Evolutionary conservation across 1,284 basidiomycete species (phyloP).

Genomic region (Pterula multifida): DNA sequence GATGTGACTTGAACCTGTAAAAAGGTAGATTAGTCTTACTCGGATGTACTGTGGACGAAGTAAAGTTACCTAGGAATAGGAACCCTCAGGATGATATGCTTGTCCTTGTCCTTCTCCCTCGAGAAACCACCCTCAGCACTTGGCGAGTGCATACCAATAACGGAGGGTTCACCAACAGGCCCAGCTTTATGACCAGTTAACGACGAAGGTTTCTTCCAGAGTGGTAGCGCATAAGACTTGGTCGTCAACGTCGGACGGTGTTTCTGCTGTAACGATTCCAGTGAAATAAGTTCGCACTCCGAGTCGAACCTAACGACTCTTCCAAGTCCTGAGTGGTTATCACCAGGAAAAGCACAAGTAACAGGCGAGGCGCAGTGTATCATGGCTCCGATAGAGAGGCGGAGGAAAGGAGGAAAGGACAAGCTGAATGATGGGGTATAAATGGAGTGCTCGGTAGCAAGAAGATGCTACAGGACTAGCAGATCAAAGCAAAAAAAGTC

Average conservation of each 20-base stretch:
- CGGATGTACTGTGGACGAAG: not conserved
- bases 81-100: not conserved
- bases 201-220: not conserved
- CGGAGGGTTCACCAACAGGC: not conserved
- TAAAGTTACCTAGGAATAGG: not conserved
- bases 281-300: not conserved
- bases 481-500: not conserved
- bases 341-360: not conserved
- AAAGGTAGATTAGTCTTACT: not conserved
- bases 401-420: not conserved
- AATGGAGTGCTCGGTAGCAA: not conserved
- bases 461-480: no score
- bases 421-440: not conserved
- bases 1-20: not conserved
- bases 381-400: not conserved
- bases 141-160: not conserved
- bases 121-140: not conserved
- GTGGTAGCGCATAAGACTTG: not conserved
- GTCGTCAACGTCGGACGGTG: not conserved
- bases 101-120: not conserved
- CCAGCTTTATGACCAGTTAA: not conserved
- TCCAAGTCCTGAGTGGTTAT: not conserved
- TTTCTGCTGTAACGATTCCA: not conserved
- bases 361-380: not conserved
- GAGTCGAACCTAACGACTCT: not conserved